Conservation (phyloP, 352 stramenopile species). For the Phytophthora sojae region DNA sequence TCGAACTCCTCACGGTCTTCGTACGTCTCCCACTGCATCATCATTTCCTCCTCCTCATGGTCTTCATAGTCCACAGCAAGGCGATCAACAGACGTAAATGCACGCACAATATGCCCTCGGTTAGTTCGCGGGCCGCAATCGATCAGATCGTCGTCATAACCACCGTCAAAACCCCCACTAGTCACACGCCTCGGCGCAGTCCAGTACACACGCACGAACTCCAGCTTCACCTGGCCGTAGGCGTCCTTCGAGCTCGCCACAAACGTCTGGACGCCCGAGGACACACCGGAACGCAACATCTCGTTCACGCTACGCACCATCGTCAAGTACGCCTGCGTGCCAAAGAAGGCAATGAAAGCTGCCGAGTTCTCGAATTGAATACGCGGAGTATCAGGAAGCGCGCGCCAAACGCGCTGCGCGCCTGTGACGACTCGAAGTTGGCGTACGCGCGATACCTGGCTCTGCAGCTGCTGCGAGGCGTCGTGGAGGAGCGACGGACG, state of each 20-base stretch:
- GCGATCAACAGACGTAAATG: slow-evolving; percentile 52
- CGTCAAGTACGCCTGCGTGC: slow-evolving; percentile 48
- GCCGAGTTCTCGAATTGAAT: slow-evolving; percentile 55
- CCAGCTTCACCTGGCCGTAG: slow-evolving; percentile 51
- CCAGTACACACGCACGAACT: slow-evolving; percentile 68
- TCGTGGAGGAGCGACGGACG: slow-evolving; percentile 65
- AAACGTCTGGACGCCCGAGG: slow-evolving; percentile 50
- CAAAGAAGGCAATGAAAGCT: slow-evolving; percentile 57
- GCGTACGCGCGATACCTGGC: slow-evolving; percentile 56
- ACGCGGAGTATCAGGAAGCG: slow-evolving; percentile 49
- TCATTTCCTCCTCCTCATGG: slow-evolving; percentile 40
- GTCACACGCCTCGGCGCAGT: slow-evolving; percentile 26
- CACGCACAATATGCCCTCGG: slow-evolving; percentile 60
- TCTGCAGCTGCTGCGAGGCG: slow-evolving; percentile 60
- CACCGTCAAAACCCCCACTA: slow-evolving; percentile 26
- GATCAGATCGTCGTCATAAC: slow-evolving; percentile 47
- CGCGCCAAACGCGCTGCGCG: slow-evolving; percentile 54
- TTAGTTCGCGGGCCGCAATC: slow-evolving; percentile 54
- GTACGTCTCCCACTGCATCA: slow-evolving; percentile 42
- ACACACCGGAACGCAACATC: slow-evolving; percentile 45
- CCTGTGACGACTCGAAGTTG: slow-evolving; percentile 53
- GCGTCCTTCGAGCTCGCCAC: slow-evolving; percentile 50
- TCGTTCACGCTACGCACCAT: slow-evolving; percentile 48
- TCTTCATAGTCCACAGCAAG: slow-evolving; percentile 40
- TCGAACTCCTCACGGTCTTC: slow-evolving; percentile 38